Percentiles rank a stretch among this genome's conserved stretches.
Conservation (phyloP, 176 grass and related monocot species). For the Cocos nucifera region DNA sequence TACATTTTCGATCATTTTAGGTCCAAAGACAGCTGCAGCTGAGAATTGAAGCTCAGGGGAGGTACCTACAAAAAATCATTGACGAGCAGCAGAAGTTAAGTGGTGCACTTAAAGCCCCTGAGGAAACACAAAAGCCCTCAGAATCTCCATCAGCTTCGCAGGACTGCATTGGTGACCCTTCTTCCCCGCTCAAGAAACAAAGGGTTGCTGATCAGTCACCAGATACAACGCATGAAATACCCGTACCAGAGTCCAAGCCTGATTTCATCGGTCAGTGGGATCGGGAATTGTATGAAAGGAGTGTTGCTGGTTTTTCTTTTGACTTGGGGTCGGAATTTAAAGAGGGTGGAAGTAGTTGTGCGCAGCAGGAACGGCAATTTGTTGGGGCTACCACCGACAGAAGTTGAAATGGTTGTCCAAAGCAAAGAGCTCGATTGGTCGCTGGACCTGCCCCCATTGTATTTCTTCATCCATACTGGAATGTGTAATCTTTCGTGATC, state of each 20-base stretch:
- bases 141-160: constrained; percentile 41
- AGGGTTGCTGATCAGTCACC: constrained; percentile 30
- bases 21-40: constrained; percentile 23
- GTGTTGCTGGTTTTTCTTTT: constrained; percentile 19
- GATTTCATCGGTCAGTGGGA: constrained; percentile 62
- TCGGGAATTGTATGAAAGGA: constrained; percentile 43
- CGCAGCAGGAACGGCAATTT: constrained; percentile 5
- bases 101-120: constrained; percentile 38
- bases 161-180: constrained; percentile 29
- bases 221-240: constrained; percentile 24
- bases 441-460: too few species aligned
- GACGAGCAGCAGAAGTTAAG: constrained; percentile 40
- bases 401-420: too few species aligned
- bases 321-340: constrained; percentile 34
- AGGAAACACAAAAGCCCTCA: constrained; percentile 39
- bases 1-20: constrained; percentile 9
- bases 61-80: constrained; percentile 20
- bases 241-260: constrained; percentile 44
- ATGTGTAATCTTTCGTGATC: too few species aligned
- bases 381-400: too few species aligned
- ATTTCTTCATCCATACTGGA: too few species aligned
- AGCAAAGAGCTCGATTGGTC: too few species aligned
- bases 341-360: constrained; percentile 27
- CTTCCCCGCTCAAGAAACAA: constrained; percentile 44
- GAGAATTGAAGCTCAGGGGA: constrained; percentile 24